Evolutionary conservation across 805 yeast genomes (phyloP).

Genomic region (Ogataea neopini): DNA sequence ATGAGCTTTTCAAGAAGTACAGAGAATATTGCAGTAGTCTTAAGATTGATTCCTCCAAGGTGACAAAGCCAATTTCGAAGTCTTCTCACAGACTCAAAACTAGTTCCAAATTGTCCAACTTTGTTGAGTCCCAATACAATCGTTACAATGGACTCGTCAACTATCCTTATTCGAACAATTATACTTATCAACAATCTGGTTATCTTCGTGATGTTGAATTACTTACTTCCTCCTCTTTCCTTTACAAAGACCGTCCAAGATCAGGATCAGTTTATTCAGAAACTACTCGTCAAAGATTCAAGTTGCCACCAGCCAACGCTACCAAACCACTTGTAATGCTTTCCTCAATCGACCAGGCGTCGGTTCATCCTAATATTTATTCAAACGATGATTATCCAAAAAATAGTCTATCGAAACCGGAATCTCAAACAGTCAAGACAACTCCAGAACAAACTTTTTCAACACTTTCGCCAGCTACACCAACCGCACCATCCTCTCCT

Average conservation of each 20-base stretch:
- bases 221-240: conserved; percentile 49
- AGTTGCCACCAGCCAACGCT: conserved; percentile 23
- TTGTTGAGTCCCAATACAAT: conserved; percentile 28
- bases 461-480: conserved; percentile 23
- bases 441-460: conserved; percentile 11
- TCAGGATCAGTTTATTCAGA: conserved; percentile 23
- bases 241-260: conserved; percentile 41
- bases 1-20: conserved; percentile 40
- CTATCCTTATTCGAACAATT: conserved; percentile 55
- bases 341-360: conserved; percentile 19
- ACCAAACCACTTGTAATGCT: conserved; percentile 8
- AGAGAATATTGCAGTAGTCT: conserved; percentile 35
- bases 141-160: conserved; percentile 35
- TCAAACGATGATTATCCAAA: too few relatives aligned
- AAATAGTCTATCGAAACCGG: too few relatives aligned
- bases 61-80: conserved; percentile 14
- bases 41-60: conserved; percentile 13
- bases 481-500: conserved; percentile 22
- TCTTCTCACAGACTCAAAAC: conserved; percentile 3
- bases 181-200: conserved; percentile 49
- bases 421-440: conserved; percentile 8
- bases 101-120: conserved; percentile 24
- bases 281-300: conserved; percentile 16
- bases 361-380: conserved; percentile 22
- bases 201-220: conserved; percentile 49